Evolutionary conservation across 345 rosid species (phyloP), one percentile per base, ranked within the genome.

Genomic region (Garcia nutans): DNA sequence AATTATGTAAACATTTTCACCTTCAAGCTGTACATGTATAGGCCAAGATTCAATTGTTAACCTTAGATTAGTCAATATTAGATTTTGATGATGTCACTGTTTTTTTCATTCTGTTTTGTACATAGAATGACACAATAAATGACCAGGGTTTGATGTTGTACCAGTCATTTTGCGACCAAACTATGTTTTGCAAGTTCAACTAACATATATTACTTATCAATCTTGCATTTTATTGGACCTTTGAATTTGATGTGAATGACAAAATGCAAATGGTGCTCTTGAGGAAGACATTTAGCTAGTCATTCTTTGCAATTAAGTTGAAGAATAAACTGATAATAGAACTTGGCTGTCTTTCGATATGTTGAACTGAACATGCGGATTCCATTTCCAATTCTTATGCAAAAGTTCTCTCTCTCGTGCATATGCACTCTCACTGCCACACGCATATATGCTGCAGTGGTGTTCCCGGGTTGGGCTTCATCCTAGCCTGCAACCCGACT

Each of bases 21-120:
- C n/a, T 71, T 42, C 67, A 74, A 83, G 62, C 71, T 85, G 87
- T 28, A 28, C 31, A 28, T 88, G 85, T 64, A 86, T 74, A 77
- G 65, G n/a, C 41, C 24, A 31, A 74, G 59, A 49, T 24, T 66
- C 45, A 68, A 24, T 28, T 31, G 58, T 78, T 59, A 54, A 49
- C 60, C 56, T 59, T 73, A 72, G 57, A 31, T 54, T 24, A 55
- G 56, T 72, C 62, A 47, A 68, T 65, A 50, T 65, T 76, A 59
- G 79, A 59, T 31, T 73, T 56, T 11, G 26, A 41, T n/a, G 74
- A 72, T 61, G 54, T 42, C 67, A 75, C 82, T 72, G 78, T 79
- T 80, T 72, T 63, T 76, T 88, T 79, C 79, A 67, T 86, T 86
- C 17, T 47, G 78, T 76, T 73, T 42, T 84, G 82, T 87, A 84